These are phyloP conservation scores for Talaromyces wortmannii DNA, from an alignment of 495 filamentous ascomycete species.

Conservation along the genomic window DNA sequence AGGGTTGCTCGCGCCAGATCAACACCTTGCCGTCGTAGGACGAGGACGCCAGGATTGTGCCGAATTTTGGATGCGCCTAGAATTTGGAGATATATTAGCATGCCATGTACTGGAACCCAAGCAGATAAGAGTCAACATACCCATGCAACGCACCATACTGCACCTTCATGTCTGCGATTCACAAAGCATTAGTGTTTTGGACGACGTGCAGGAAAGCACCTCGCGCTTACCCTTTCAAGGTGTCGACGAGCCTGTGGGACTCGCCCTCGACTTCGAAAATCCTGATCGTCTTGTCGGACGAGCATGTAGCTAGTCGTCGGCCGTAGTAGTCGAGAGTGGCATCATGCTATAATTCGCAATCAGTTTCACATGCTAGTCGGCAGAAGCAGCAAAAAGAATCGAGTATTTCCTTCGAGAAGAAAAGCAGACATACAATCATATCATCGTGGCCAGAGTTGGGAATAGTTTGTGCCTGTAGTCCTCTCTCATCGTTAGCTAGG, in stretches of 20 bases:
- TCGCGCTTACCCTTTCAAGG: conserved; percentile 74
- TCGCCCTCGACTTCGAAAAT: conserved; percentile 98
- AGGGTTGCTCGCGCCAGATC: conserved; percentile 88
- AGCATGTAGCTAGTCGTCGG: conserved; percentile 91
- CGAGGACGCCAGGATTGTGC: conserved; percentile 91
- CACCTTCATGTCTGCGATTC: conserved; percentile 73
- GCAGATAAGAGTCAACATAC: conserved; percentile 30
- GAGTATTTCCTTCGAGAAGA: neutral
- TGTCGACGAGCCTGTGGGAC: conserved; percentile 83
- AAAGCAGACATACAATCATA: conserved; percentile 80
- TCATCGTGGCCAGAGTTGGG: conserved; percentile 94
- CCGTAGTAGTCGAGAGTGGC: conserved; percentile 98
- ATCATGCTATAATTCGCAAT: conserved; percentile 63
- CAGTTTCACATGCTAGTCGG: neutral
- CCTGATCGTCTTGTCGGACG: conserved; percentile 96
- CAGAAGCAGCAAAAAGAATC: neutral
- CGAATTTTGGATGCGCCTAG: conserved; percentile 92
- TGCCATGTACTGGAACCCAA: neutral
- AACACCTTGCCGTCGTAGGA: conserved; percentile 96
- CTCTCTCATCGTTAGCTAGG: conserved; percentile 1
- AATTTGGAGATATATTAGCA: conserved; percentile 10
- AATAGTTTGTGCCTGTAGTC: conserved; percentile 69
- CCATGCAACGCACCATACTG: conserved; percentile 96
- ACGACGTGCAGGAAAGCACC: neutral
- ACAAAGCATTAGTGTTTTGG: neutral